Evolutionary conservation across 805 yeast genomes (phyloP), one percentile per base, ranked within the genome.

Genomic region (Lipomyces lipofer): DNA sequence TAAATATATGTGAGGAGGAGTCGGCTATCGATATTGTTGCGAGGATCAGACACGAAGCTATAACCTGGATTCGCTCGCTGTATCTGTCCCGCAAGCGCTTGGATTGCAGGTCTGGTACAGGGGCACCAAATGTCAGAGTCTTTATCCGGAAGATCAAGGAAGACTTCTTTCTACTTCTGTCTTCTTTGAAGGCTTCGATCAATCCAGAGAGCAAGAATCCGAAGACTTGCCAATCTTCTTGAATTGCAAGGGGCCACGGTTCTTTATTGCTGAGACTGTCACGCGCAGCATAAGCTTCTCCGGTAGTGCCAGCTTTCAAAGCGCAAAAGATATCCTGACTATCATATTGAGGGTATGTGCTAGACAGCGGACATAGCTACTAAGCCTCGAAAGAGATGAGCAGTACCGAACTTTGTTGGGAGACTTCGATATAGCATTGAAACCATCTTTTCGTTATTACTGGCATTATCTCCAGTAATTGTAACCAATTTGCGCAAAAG

Each of bases 201-300:
- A n/a, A 33, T 33, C 38, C 38, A 33, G n/a, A 33, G 17, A 33
- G 38, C 38, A 33, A 33, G 38, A n/a, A n/a, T n/a, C n/a, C n/a
- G 33, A 29, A 29, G 33, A 12, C 3, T 29, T 3, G 33, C 33
- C 36, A n/a, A n/a, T n/a, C n/a, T n/a, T n/a, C n/a, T n/a, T n/a
- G n/a, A n/a, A n/a, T n/a, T n/a, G n/a, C n/a, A n/a, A n/a, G n/a
- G n/a, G n/a, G n/a, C n/a, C n/a, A n/a, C n/a, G n/a, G n/a, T n/a
- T n/a, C n/a, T n/a, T n/a, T n/a, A n/a, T n/a, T n/a, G n/a, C n/a
- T n/a, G n/a, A n/a, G n/a, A n/a, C n/a, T n/a, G n/a, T n/a, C n/a
- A n/a, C n/a, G n/a, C n/a, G n/a, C n/a, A n/a, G n/a, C n/a, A n/a
- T n/a, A n/a, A n/a, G n/a, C n/a, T n/a, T n/a, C n/a, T n/a, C n/a